These are phyloP conservation scores for Penicillium brevicompactum DNA, from an alignment of 2,329 filamentous ascomycete species.

Conservation along the genomic window DNA sequence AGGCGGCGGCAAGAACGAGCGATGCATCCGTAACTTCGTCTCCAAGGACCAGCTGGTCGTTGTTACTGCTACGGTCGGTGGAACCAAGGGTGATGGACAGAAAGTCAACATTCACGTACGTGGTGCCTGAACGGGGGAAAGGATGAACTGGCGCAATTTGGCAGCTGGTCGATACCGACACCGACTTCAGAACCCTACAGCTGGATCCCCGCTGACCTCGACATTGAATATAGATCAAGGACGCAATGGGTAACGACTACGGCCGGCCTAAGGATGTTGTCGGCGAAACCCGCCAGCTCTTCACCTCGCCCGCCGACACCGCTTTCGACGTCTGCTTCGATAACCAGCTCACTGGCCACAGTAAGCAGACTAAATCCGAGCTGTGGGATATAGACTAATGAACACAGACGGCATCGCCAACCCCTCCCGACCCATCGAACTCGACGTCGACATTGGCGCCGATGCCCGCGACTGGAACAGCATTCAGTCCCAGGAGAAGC, in stretches of 20 bases:
- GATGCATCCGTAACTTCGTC: slow-evolving; percentile 97
- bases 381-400: background rate
- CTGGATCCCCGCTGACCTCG: background rate
- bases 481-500: slow-evolving; percentile 94
- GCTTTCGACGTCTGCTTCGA: slow-evolving; percentile 97
- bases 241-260: slow-evolving; percentile 95
- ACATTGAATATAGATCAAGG: slow-evolving; percentile 70
- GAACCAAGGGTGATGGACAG: slow-evolving; percentile 89
- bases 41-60: slow-evolving; percentile 89
- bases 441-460: slow-evolving; percentile 94
- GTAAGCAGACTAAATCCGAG: slow-evolving; percentile 54
- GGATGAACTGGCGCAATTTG: background rate
- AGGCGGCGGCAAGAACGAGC: slow-evolving; percentile 68
- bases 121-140: slow-evolving; percentile 2
- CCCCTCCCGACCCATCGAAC: slow-evolving; percentile 74
- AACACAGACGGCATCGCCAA: slow-evolving; percentile 42
- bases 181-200: background rate
- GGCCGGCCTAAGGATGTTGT: slow-evolving; percentile 86
- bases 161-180: background rate
- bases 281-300: slow-evolving; percentile 89
- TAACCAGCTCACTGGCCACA: slow-evolving; percentile 68
- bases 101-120: slow-evolving; percentile 87
- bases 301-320: slow-evolving; percentile 88
- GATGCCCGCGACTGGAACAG: slow-evolving; percentile 98
- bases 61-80: slow-evolving; percentile 85